Base-by-base conservation (phyloP, 2,329 filamentous ascomycete genomes). In the Diaporthe eres region DNA sequence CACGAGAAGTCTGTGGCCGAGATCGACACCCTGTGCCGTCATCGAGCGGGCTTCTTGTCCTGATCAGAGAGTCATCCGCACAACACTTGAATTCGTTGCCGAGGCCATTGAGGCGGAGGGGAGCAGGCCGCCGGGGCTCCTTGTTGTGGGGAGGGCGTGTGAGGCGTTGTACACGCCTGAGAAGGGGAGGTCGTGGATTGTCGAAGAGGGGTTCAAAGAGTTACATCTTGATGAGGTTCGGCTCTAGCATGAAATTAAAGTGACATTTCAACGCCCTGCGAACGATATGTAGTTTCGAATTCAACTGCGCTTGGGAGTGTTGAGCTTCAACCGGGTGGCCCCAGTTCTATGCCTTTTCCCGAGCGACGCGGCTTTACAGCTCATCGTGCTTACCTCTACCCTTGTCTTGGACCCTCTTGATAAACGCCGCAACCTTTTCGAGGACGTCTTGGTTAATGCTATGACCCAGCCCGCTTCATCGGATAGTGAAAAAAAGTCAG, bases 41-140 rank as follows among this genome's bases (percentile, higher is more conserved):
- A 90, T 99, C 74, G 97, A 99, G 85, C 90, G 97, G 49, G 97
- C 97, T 8, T 98, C 94, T 77, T 99, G 97, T 82, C 94, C 95
- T 0, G 97, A 99, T 82, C 97, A 99, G 86, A 89, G 96, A 67
- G 94, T 99, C 22, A 96, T 99, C 39, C 89, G 97, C 74, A 97
- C 95, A 1, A 98, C 95, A 1, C 85, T 99, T 34, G 90, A 92
- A 79, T 90, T 93, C 80, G 95, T 98, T 1, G 94, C 90, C 34
- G 89, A 92, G 71, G 97, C 97, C 0, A 92, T 99, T 61, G 95
- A 98, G 82, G 92, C 94, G 68, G 95, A 97, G 81, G 97, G 97
- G 0, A 97, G 94, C 79, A 88, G 96, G 49, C 97, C 97, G 19
- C 97, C 97, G 0, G 97, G 97, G 0, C 83, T 99, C 76, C 85